Evolutionary conservation across 441 rosid species (phyloP), one percentile per base, ranked within the genome.

Genomic region (Sinapis alba): DNA sequence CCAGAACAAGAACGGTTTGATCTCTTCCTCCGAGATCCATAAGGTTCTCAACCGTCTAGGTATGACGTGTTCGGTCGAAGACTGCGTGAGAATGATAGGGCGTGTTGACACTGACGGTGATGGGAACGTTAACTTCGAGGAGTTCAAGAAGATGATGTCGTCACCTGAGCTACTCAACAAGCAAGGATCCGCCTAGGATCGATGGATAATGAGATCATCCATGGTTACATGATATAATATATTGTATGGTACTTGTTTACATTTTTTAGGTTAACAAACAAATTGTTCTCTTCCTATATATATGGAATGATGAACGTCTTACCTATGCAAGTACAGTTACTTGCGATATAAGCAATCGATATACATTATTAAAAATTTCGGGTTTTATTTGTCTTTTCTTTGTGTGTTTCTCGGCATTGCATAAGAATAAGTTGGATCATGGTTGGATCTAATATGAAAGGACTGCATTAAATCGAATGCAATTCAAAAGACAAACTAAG

Each of bases 121-220:
- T 21, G 91, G 86, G 0, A 62, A 62, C 27, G 85, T 87, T 26
- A 81, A 84, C 62, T 86, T 83, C 62, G 82, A 70, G 74, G 91
- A 87, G 75, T 87, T 87, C 16, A 23, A 73, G 83, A 82, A 71
- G 78, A 84, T 87, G 91, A 86, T 87, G 91, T 24, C 76, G 2
- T 73, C 77, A 18, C 76, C 76, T 7, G 69, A 62, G 0, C 69
- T 72, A 2, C 69, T 72, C 26, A 53, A 21, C 20, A 63, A 26
- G 7, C 47, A 71, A 27, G 62, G 24, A 19, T 70, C 74, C 27
- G 50, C 50, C 26, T 72, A 72, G 76, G 76, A 24, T 24, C 27
- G 27, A 28, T 6, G 51, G 53, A 63, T 63, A 26, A 18, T 20
- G 45, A 38, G 9, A 32, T 61, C 16, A 32, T 61, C 16, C 18